Evolutionary conservation across 2,329 filamentous ascomycete genomes (phyloP).

Genomic region (Venturia carpophila): DNA sequence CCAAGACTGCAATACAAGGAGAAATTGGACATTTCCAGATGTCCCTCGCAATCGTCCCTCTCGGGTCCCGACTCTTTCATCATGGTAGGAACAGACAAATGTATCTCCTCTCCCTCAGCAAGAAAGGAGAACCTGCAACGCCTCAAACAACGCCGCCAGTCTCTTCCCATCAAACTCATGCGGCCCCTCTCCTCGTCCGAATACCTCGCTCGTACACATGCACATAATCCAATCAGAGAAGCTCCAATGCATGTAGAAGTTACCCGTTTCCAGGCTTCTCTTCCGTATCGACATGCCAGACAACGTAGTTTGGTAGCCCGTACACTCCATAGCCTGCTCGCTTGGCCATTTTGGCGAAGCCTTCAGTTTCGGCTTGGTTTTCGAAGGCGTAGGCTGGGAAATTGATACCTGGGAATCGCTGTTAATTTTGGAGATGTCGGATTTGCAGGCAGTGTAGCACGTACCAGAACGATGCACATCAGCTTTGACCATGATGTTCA

Average conservation of each 20-base stretch:
- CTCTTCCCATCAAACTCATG: not conserved
- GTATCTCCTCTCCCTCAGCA: not conserved
- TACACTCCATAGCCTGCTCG: slow-evolving; percentile 86
- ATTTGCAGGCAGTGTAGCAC: slow-evolving; percentile 23
- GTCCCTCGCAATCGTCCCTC: not conserved
- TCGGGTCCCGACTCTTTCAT: not conserved
- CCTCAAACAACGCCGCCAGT: not conserved
- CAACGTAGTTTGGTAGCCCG: slow-evolving; percentile 92
- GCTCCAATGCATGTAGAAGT: not conserved
- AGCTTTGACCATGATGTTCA: slow-evolving; percentile 95
- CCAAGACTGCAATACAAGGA: not conserved
- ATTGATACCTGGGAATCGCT: slow-evolving; percentile 66
- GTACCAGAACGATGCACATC: slow-evolving; percentile 91
- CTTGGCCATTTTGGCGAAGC: slow-evolving; percentile 98
- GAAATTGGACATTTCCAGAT: not conserved
- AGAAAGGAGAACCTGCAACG: not conserved
- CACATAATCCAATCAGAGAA: not conserved
- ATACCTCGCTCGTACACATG: not conserved
- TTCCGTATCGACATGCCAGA: slow-evolving; percentile 96
- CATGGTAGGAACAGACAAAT: not conserved
- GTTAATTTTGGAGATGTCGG: not conserved
- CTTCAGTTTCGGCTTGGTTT: slow-evolving; percentile 97
- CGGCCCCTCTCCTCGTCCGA: not conserved
- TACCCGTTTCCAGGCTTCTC: slow-evolving; percentile 78
- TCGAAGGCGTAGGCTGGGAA: slow-evolving; percentile 96